Evolutionary conservation across 2,329 filamentous ascomycete species (phyloP).

Genomic region (Teratosphaeria gauchensis): DNA sequence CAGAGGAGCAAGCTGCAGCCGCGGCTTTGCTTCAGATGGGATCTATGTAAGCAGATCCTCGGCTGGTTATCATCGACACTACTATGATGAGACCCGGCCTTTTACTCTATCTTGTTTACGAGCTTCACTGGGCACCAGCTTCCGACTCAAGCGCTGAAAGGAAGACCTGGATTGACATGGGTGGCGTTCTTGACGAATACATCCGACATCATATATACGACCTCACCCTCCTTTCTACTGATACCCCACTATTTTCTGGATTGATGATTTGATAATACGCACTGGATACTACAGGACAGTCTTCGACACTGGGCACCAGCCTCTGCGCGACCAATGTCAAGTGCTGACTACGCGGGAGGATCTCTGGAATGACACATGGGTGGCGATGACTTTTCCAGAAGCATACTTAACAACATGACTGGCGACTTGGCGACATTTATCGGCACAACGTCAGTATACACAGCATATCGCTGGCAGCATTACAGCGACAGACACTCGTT

Average conservation of each 20-base stretch:
- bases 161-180: conserved; percentile 27
- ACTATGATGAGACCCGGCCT: not conserved
- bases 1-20: conserved; percentile 71
- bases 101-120: conserved; percentile 12
- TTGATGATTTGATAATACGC: not conserved
- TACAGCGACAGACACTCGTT: not conserved
- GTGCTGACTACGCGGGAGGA: conserved; percentile 25
- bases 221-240: not conserved
- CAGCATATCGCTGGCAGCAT: not conserved
- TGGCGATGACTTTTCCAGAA: not conserved
- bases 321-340: conserved; percentile 20
- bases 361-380: conserved; percentile 26
- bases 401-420: conserved; percentile 4
- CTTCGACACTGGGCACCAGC: conserved; percentile 26
- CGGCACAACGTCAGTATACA: not conserved
- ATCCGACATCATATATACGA: not conserved
- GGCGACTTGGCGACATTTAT: not conserved
- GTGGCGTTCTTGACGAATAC: conserved; percentile 10
- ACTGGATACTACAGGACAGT: not conserved
- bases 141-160: conserved; percentile 27
- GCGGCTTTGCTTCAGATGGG: conserved; percentile 73
- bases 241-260: conserved; percentile 1
- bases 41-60: conserved; percentile 42
- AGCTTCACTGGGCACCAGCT: conserved; percentile 24
- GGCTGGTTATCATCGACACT: not conserved